phyloP scores from a whole-genome alignment of 805 yeast genomes.

The Blastobotrys americana region DNA sequence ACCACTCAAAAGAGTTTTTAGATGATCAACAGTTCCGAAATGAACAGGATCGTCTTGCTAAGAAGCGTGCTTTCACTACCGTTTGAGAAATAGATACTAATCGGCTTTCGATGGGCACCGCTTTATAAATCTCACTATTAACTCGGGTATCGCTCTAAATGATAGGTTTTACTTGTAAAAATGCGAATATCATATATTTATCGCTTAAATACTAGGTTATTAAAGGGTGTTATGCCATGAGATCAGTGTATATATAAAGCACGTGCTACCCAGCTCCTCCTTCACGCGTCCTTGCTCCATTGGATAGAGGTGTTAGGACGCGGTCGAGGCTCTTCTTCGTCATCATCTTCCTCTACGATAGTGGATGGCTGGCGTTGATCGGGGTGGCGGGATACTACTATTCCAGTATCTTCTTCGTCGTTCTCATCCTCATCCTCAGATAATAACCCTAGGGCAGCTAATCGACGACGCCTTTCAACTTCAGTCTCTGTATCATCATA shows the following conservation, averaged over 20 bases:
- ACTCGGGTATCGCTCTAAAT: too few species aligned
- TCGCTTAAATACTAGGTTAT: too few species aligned
- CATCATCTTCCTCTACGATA: constrained; percentile 18
- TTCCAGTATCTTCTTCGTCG: constrained; percentile 14
- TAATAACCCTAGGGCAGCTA: constrained; percentile 35
- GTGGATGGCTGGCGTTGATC: constrained; percentile 7
- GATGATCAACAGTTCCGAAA: constrained; percentile 56
- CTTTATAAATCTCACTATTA: too few species aligned
- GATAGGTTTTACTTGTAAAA: too few species aligned
- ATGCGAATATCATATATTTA: too few species aligned
- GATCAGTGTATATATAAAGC: too few species aligned
- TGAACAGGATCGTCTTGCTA: constrained; percentile 47
- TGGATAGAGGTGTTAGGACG: constrained; percentile 12
- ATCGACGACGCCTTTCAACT: constrained; percentile 57
- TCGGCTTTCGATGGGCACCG: too few species aligned
- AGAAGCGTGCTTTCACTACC: constrained; percentile 58
- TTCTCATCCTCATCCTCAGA: constrained; percentile 20
- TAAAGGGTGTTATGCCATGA: too few species aligned
- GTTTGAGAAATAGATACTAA: too few species aligned
- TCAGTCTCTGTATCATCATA: constrained; percentile 44
- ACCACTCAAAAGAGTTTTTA: constrained; percentile 64
- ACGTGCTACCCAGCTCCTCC: too few species aligned
- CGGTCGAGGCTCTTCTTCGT: constrained; percentile 8
- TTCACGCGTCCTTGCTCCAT: constrained; percentile 17
- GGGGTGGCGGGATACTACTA: too few species aligned